phyloP scores from a whole-genome alignment of 192 early-diverging fungal species.

The Cladochytrium replicatum region DNA sequence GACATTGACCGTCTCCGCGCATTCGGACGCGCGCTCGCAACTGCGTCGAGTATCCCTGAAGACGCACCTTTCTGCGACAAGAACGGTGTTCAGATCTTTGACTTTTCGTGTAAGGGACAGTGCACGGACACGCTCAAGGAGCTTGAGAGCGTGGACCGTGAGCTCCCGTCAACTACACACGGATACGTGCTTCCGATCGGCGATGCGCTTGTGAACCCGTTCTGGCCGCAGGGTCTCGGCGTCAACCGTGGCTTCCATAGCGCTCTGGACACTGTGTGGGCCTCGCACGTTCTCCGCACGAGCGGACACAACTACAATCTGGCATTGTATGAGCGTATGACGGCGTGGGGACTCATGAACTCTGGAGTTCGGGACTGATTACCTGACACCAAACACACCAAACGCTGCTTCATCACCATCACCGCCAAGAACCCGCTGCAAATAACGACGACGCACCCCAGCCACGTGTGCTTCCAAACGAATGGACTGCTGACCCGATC shows the following conservation, averaged over 20 bases:
- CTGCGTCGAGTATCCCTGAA: slow-evolving; percentile 14
- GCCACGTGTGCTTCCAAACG: no score
- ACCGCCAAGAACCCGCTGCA: no score
- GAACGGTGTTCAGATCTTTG: slow-evolving; percentile 37
- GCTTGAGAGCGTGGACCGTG: slow-evolving; percentile 3
- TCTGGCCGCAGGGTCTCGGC: slow-evolving; percentile 40
- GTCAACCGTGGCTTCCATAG: slow-evolving; percentile 37
- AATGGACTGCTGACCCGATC: slow-evolving; percentile 19
- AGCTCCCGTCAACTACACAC: no score
- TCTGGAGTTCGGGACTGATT: not conserved
- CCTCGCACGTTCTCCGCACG: slow-evolving; percentile 15
- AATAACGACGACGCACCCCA: no score
- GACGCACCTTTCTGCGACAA: slow-evolving; percentile 13
- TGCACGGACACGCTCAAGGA: slow-evolving; percentile 8
- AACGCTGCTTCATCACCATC: no score
- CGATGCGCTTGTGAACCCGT: slow-evolving; percentile 34
- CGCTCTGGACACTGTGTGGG: slow-evolving; percentile 23
- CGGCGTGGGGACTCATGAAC: not conserved
- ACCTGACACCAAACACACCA: not conserved
- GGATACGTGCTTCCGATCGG: slow-evolving; percentile 25
- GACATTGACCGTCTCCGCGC: slow-evolving; percentile 17
- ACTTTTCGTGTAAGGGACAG: slow-evolving; percentile 27
- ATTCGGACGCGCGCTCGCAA: slow-evolving; percentile 17
- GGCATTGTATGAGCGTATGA: not conserved
- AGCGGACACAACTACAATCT: no score